A percentile compares a stretch with the other conserved stretches of the same genome.
Evolutionary conservation across 495 filamentous ascomycete species (phyloP).

Genomic region (Penicillium daleae): DNA sequence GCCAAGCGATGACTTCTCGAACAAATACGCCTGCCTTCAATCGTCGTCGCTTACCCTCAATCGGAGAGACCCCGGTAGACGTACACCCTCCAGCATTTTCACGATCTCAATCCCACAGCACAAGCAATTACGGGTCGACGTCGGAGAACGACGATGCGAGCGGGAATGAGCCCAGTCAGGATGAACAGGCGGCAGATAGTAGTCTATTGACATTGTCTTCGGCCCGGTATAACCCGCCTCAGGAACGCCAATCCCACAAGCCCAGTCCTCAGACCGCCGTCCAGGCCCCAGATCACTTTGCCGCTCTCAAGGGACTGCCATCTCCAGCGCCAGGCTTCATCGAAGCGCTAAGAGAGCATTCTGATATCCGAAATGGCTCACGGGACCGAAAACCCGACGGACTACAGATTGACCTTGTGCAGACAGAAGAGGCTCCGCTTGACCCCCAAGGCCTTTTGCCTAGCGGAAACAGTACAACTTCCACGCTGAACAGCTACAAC

Average conservation of each 20-base stretch:
- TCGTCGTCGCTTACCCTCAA: conserved; percentile 76
- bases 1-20: conserved; percentile 72
- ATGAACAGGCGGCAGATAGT: conserved; percentile 32
- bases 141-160: conserved; percentile 48
- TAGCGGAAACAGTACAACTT: conserved; percentile 53
- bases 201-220: conserved; percentile 50
- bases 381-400: conserved; percentile 81
- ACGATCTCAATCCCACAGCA: conserved; percentile 40
- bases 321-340: conserved; percentile 61
- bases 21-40: conserved; percentile 74
- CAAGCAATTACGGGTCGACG: conserved; percentile 53
- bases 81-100: conserved; percentile 53
- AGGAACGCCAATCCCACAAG: conserved; percentile 40
- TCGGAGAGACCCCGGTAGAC: conserved; percentile 74
- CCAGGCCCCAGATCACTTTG: conserved; percentile 48
- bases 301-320: conserved; percentile 57
- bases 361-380: conserved; percentile 68
- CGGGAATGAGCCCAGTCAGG: conserved; percentile 35
- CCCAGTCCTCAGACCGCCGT: conserved; percentile 58
- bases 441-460: conserved; percentile 30
- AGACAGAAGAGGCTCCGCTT: conserved; percentile 48
- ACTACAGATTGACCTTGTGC: conserved; percentile 72
- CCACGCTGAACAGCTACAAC: conserved; percentile 50
- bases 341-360: conserved; percentile 59
- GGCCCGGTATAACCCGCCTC: conserved; percentile 51